A percentile compares a stretch with the other conserved stretches of the same genome.
phyloP scores from a whole-genome alignment of 2,329 filamentous ascomycete species.

The Stemphylium vesicarium region DNA sequence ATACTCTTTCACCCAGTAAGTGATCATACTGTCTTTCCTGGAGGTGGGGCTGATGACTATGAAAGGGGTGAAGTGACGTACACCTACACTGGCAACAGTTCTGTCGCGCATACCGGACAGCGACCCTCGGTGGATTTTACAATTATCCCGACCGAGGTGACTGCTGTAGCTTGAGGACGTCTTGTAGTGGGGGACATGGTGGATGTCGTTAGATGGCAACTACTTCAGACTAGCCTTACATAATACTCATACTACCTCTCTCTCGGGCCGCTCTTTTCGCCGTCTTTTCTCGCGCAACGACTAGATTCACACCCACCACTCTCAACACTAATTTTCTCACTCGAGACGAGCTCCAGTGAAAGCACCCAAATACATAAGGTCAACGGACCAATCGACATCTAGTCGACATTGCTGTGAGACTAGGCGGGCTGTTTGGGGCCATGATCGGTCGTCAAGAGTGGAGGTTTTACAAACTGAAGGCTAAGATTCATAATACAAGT shows the following conservation, averaged over 20 bases:
- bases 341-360: too few species aligned
- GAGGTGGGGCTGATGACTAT: background rate
- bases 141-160: slow-evolving; percentile 16
- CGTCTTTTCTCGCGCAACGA: too few species aligned
- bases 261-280: too few species aligned
- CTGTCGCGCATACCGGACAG: background rate
- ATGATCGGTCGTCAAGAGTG: too few species aligned
- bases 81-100: slow-evolving; percentile 4
- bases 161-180: slow-evolving; percentile 1
- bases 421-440: too few species aligned
- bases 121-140: slow-evolving; percentile 1
- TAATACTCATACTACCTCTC: background rate
- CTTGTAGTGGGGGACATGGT: background rate
- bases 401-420: too few species aligned
- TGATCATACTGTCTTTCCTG: background rate
- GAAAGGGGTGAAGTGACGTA: slow-evolving; percentile 3
- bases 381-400: too few species aligned
- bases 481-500: too few species aligned
- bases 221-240: background rate
- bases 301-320: too few species aligned
- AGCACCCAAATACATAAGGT: too few species aligned
- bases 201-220: background rate
- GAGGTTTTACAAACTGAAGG: too few species aligned
- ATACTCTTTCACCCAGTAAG: slow-evolving; percentile 24
- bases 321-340: too few species aligned